These are phyloP conservation scores for Mucor racemosus DNA, from an alignment of 371 early-diverging fungal genomes.

Conservation along the genomic window DNA sequence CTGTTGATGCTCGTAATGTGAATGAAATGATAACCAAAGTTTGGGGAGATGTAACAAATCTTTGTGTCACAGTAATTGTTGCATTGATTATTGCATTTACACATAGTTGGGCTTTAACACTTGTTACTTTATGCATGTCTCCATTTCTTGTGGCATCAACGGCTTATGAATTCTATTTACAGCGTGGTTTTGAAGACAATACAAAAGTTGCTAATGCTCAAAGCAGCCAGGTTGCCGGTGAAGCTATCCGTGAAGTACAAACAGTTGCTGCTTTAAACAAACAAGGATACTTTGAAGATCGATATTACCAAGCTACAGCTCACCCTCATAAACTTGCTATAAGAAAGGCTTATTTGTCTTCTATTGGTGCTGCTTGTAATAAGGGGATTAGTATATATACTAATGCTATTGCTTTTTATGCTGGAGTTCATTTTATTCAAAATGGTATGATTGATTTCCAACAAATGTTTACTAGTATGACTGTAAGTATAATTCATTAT, in stretches of 20 bases:
- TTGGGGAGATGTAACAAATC: constrained; percentile 62
- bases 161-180: constrained; percentile 39
- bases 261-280: constrained; percentile 85
- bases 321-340: constrained; percentile 68
- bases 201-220: constrained; percentile 68
- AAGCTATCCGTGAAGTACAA: constrained; percentile 85
- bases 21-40: constrained; percentile 70
- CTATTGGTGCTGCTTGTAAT: constrained; percentile 70
- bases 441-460: constrained; percentile 39
- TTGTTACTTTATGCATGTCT: constrained; percentile 58
- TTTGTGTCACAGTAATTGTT: constrained; percentile 48
- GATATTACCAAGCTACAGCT: constrained; percentile 60
- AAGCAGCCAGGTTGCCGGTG: constrained; percentile 76
- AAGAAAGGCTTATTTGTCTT: constrained; percentile 57
- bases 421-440: constrained; percentile 52
- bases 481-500: not conserved
- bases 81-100: constrained; percentile 54
- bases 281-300: constrained; percentile 66
- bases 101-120: constrained; percentile 60
- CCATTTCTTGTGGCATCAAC: constrained; percentile 55
- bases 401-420: constrained; percentile 66
- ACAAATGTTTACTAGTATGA: constrained; percentile 63
- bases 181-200: constrained; percentile 58
- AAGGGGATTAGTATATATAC: constrained; percentile 68
- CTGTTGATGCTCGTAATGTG: constrained; percentile 77